phyloP scores from a whole-genome alignment of 176 grass and related monocot species.

The Carex kokanica region DNA sequence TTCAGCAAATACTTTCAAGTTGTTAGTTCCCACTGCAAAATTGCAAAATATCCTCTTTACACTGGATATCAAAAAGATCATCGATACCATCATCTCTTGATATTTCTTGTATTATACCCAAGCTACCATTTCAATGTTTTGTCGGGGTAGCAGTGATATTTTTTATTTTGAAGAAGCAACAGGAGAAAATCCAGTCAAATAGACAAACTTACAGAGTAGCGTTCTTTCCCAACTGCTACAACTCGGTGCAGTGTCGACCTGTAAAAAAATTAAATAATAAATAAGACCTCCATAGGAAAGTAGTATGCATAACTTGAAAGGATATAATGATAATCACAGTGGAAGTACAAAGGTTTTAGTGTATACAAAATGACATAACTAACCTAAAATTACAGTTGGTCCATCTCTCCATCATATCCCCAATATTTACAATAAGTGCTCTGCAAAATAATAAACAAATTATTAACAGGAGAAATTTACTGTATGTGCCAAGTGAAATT shows the following conservation, averaged over 20 bases:
- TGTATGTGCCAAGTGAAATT: background rate
- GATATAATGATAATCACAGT: background rate
- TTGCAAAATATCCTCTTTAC: background rate
- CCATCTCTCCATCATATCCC: slow-evolving; percentile 86
- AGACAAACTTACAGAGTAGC: slow-evolving; percentile 62
- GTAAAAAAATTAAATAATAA: slow-evolving; percentile 11
- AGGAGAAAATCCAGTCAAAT: background rate
- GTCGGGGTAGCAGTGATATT: background rate
- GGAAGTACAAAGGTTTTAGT: background rate
- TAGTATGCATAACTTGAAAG: background rate
- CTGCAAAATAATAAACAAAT: slow-evolving; percentile 28
- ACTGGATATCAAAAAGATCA: background rate
- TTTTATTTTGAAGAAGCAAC: background rate
- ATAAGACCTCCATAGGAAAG: background rate
- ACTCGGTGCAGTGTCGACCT: slow-evolving; percentile 88
- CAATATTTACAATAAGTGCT: slow-evolving; percentile 73
- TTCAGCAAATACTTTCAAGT: background rate
- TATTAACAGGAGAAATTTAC: background rate
- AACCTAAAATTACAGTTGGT: slow-evolving; percentile 80
- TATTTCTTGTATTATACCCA: background rate
- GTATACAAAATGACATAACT: slow-evolving; percentile 13
- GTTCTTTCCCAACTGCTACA: slow-evolving; percentile 53
- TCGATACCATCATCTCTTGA: background rate
- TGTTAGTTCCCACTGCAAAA: background rate
- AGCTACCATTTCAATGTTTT: background rate